These are phyloP conservation scores for Cladophialophora chaetospira DNA, from an alignment of 2,329 filamentous ascomycete genomes.

Conservation along the genomic window DNA sequence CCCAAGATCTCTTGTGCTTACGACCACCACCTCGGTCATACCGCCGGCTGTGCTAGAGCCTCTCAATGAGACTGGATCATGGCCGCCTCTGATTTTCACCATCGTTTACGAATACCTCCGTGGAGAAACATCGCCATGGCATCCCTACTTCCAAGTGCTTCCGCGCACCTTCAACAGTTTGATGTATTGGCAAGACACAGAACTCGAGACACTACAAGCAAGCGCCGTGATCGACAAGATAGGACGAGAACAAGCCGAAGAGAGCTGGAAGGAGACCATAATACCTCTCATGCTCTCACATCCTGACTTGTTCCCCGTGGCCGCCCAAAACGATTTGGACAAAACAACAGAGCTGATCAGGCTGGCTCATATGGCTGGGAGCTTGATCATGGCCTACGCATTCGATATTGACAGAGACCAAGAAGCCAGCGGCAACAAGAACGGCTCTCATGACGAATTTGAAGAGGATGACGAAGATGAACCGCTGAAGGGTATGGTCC, in stretches of 20 bases:
- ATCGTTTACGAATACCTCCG: slow-evolving; percentile 75
- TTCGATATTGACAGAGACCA: slow-evolving; percentile 67
- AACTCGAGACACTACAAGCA: slow-evolving; percentile 72
- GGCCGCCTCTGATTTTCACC: slow-evolving; percentile 69
- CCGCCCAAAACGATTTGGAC: slow-evolving; percentile 34
- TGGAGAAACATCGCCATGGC: slow-evolving; percentile 67
- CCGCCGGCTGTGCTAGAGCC: slow-evolving; percentile 58
- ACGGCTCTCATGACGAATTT: slow-evolving; percentile 21
- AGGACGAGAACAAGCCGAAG: slow-evolving; percentile 70
- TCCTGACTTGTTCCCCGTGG: slow-evolving; percentile 45
- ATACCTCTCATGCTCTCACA: slow-evolving; percentile 54
- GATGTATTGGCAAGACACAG: slow-evolving; percentile 80
- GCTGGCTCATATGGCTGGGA: slow-evolving; percentile 78
- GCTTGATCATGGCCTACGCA: slow-evolving; percentile 88
- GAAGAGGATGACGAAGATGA: slow-evolving; percentile 43
- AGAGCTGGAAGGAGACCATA: slow-evolving; percentile 63
- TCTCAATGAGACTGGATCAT: slow-evolving; percentile 53
- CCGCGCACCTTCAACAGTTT: slow-evolving; percentile 74
- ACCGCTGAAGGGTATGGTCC: slow-evolving; percentile 68
- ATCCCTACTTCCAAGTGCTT: slow-evolving; percentile 74
- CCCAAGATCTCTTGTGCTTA: slow-evolving; percentile 71
- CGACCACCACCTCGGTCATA: slow-evolving; percentile 70
- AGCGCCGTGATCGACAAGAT: slow-evolving; percentile 77
- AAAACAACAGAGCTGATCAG: slow-evolving; percentile 48
- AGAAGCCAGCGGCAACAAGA: slow-evolving; percentile 27